These are phyloP conservation scores for Pythium aristosporum DNA, from an alignment of 352 stramenopile genomes.

Conservation along the genomic window DNA sequence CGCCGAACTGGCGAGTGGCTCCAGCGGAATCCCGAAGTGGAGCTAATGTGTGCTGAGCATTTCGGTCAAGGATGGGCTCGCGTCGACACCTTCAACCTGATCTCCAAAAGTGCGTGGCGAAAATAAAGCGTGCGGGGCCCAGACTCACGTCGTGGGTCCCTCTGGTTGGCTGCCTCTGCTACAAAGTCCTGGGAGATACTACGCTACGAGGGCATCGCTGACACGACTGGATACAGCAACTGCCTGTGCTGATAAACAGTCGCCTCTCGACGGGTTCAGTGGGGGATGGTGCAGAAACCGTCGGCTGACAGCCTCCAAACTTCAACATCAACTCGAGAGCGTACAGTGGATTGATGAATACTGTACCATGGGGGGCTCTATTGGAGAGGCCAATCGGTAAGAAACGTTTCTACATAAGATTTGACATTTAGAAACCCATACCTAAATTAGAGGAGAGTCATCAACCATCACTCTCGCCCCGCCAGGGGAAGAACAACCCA, in stretches of 20 bases:
- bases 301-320: not conserved
- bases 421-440: not conserved
- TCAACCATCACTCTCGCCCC: conserved; percentile 9
- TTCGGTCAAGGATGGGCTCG: too few species aligned
- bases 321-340: conserved; percentile 1
- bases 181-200: too few species aligned
- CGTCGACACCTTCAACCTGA: not conserved
- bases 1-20: conserved; percentile 10
- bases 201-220: too few species aligned
- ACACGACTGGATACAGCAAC: not conserved
- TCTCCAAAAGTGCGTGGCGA: not conserved
- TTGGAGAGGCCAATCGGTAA: not conserved
- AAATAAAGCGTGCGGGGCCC: not conserved
- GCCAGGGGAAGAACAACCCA: not conserved
- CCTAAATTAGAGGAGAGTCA: not conserved
- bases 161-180: too few species aligned
- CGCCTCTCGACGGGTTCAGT: not conserved
- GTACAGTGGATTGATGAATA: not conserved
- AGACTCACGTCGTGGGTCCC: not conserved
- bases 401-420: not conserved
- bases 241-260: not conserved
- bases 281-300: too few species aligned
- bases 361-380: not conserved
- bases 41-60: too few species aligned
- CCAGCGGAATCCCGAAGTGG: not conserved